phyloP scores from a whole-genome alignment of 768 basidiomycete species.

The Rubroboletus satanas region DNA sequence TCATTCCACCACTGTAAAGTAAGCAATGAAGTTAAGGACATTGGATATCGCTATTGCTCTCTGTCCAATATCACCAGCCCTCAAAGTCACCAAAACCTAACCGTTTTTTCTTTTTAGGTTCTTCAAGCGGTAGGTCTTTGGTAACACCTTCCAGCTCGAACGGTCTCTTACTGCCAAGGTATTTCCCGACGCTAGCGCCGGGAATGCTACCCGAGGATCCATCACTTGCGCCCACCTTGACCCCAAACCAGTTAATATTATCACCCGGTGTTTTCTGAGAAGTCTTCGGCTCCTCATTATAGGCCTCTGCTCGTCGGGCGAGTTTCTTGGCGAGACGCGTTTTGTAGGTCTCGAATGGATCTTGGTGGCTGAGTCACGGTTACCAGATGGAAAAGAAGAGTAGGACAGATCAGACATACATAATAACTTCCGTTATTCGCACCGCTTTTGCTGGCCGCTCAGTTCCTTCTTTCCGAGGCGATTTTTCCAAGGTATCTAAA shows the following conservation, averaged over 20 bases:
- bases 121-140: constrained; percentile 32
- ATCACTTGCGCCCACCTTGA: constrained; percentile 61
- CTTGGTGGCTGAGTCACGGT: constrained; percentile 62
- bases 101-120: constrained; percentile 75
- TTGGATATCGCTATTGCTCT: not conserved
- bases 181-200: constrained; percentile 68
- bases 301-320: constrained; percentile 38
- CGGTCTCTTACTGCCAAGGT: constrained; percentile 57
- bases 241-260: constrained; percentile 84
- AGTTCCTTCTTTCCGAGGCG: constrained; percentile 78
- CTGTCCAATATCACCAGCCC: constrained; percentile 52
- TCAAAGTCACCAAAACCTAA: constrained; percentile 91
- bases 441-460: constrained; percentile 86
- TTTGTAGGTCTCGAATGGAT: constrained; percentile 95
- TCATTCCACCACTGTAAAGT: constrained; percentile 10
- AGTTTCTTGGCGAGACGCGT: constrained; percentile 75
- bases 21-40: not conserved
- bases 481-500: constrained; percentile 75
- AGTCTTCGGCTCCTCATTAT: constrained; percentile 27
- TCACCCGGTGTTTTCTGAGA: constrained; percentile 59
- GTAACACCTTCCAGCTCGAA: constrained; percentile 25
- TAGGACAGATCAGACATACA: constrained; percentile 49
- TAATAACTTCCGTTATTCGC: constrained; percentile 78
- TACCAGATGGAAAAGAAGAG: not conserved
- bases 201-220: constrained; percentile 29